phyloP scores from a whole-genome alignment of 352 stramenopile genomes.

The Phytopythium helicoides region DNA sequence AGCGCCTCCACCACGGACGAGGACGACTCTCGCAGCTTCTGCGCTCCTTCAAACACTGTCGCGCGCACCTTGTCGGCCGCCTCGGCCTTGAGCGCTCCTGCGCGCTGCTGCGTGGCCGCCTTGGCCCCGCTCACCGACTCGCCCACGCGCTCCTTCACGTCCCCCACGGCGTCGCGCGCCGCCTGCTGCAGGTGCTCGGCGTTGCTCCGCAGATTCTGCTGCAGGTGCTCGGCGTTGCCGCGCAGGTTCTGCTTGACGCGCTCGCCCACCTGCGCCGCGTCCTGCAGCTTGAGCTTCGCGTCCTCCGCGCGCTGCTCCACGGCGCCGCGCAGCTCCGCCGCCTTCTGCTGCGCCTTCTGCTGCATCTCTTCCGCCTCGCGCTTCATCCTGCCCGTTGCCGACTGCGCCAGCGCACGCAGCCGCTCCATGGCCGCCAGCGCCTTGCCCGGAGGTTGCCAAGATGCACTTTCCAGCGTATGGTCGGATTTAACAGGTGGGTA shows the following conservation, averaged over 20 bases:
- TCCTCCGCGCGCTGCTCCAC: conserved; percentile 16
- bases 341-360: conserved; percentile 11
- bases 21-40: conserved; percentile 53
- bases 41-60: conserved; percentile 32
- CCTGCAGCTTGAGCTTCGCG: conserved; percentile 11
- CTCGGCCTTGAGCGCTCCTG: conserved; percentile 15
- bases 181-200: conserved; percentile 24
- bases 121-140: conserved; percentile 27
- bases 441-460: too few relatives aligned
- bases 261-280: conserved; percentile 22
- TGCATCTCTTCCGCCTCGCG: conserved; percentile 27
- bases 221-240: conserved; percentile 37
- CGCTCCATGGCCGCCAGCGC: too few relatives aligned
- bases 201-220: conserved; percentile 43
- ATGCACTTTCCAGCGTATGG: too few relatives aligned
- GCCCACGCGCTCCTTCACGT: conserved; percentile 29
- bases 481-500: too few relatives aligned
- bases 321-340: conserved; percentile 20
- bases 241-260: conserved; percentile 43
- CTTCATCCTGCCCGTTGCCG: conserved; percentile 4
- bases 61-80: conserved; percentile 36
- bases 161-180: conserved; percentile 33
- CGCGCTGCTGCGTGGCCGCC: conserved; percentile 22
- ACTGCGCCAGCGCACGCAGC: conserved; percentile 2
- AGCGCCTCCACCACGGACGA: conserved; percentile 44